Evolutionary conservation across 106 monocot species (phyloP).

Genomic region (Acorus calamus): DNA sequence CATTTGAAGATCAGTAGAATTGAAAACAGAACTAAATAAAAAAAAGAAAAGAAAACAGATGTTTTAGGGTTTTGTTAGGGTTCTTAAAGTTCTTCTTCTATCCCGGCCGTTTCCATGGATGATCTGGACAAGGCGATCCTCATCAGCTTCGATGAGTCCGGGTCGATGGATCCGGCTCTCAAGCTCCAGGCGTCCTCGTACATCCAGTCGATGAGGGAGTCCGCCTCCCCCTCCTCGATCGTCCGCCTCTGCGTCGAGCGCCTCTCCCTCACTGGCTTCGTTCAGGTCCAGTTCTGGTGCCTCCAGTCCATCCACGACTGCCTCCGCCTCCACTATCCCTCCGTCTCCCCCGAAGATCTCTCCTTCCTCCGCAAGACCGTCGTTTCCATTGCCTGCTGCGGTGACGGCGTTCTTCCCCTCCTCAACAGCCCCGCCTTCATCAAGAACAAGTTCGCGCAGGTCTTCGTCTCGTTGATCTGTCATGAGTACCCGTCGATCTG

Average conservation of each 20-base stretch:
- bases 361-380: slow-evolving; percentile 50
- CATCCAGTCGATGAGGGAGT: slow-evolving; percentile 28
- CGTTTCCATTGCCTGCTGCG: slow-evolving; percentile 27
- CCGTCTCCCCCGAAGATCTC: slow-evolving; percentile 25
- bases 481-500: slow-evolving; percentile 58
- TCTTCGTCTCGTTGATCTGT: slow-evolving; percentile 42
- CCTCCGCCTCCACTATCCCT: slow-evolving; percentile 31
- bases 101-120: slow-evolving; percentile 45
- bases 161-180: slow-evolving; percentile 30
- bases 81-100: slow-evolving; percentile 7
- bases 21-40: too few relatives aligned
- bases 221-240: slow-evolving; percentile 30
- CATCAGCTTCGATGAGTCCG: slow-evolving; percentile 39
- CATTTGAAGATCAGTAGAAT: too few relatives aligned
- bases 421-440: slow-evolving; percentile 49
- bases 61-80: slow-evolving; percentile 4
- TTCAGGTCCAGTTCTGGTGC: slow-evolving; percentile 71
- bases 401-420: slow-evolving; percentile 8
- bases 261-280: slow-evolving; percentile 28
- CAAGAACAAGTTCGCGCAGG: slow-evolving; percentile 82
- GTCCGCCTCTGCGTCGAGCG: slow-evolving; percentile 63
- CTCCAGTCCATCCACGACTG: slow-evolving; percentile 60
- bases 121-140: slow-evolving; percentile 85
- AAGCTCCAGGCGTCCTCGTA: slow-evolving; percentile 55
- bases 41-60: too few relatives aligned